A percentile compares a stretch with the other conserved stretches of the same genome.
Conservation (phyloP, 306 rosid genomes). For the Cyclanthera cordifolia region DNA sequence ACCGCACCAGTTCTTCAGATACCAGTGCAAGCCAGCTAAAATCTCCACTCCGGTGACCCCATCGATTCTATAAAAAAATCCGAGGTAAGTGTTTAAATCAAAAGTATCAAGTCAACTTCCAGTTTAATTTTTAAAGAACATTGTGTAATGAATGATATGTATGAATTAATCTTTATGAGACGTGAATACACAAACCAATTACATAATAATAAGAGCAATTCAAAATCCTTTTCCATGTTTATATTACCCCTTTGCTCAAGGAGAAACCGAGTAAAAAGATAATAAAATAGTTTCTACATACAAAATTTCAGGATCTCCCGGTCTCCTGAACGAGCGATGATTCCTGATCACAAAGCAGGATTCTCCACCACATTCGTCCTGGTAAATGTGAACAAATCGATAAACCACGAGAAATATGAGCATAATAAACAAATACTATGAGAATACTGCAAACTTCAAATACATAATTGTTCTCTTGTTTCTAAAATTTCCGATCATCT, state of each 20-base stretch:
- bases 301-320: slow-evolving; percentile 50
- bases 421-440: background rate
- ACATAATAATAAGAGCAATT: background rate
- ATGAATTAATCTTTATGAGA: background rate
- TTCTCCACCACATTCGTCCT: slow-evolving; percentile 57
- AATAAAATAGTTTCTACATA: slow-evolving; percentile 18
- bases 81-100: slow-evolving; percentile 10
- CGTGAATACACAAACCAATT: background rate
- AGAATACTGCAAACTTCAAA: background rate
- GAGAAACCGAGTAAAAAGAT: background rate
- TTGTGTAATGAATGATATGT: background rate
- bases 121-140: background rate
- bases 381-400: background rate
- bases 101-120: background rate
- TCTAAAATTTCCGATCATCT: background rate
- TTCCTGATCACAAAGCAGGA: slow-evolving; percentile 58
- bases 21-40: slow-evolving; percentile 75
- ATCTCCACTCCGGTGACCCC: slow-evolving; percentile 80
- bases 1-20: slow-evolving; percentile 61
- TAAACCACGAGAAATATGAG: background rate
- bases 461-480: background rate
- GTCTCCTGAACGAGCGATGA: slow-evolving; percentile 34
- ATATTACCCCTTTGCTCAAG: background rate
- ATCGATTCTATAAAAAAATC: slow-evolving; percentile 29
- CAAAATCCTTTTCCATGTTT: background rate